Conservation (phyloP, 2,329 filamentous ascomycete species). For the Zarea fungicola region DNA sequence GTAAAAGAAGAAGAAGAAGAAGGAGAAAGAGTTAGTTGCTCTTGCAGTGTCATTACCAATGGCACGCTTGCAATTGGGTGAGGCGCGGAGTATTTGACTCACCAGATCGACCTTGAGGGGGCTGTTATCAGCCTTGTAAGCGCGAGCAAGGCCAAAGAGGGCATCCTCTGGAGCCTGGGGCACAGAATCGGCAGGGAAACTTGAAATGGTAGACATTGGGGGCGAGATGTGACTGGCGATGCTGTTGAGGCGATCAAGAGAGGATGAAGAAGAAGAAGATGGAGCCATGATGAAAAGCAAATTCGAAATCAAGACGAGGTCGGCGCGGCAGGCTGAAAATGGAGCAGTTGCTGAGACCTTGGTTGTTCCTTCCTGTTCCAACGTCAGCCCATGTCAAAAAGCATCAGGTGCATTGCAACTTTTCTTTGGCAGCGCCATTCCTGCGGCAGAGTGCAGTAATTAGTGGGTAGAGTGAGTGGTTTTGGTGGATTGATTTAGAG, state of each 20-base stretch:
- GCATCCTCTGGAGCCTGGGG: conserved; percentile 92
- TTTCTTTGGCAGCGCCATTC: too few species aligned
- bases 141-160: conserved; percentile 87
- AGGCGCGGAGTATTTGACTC: conserved; percentile 26
- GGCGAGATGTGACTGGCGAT: conserved; percentile 68
- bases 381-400: conserved; percentile 3
- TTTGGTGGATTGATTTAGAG: neutral
- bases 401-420: neutral
- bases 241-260: conserved; percentile 51
- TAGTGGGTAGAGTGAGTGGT: conserved; percentile 1
- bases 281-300: conserved; percentile 18
- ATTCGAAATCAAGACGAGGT: too few species aligned
- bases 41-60: neutral
- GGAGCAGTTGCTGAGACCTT: too few species aligned
- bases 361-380: neutral
- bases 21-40: neutral
- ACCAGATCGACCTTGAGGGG: conserved; percentile 89
- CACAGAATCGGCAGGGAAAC: conserved; percentile 71
- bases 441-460: neutral
- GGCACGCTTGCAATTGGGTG: neutral
- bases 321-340: conserved; percentile 1
- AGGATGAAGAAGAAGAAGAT: conserved; percentile 37
- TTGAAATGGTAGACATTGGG: conserved; percentile 46
- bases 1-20: conserved; percentile 2
- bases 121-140: conserved; percentile 73